A percentile compares a stretch with the other conserved stretches of the same genome.
Conservation (phyloP, 306 rosid species). For the Casuarina cunninghamiana region DNA sequence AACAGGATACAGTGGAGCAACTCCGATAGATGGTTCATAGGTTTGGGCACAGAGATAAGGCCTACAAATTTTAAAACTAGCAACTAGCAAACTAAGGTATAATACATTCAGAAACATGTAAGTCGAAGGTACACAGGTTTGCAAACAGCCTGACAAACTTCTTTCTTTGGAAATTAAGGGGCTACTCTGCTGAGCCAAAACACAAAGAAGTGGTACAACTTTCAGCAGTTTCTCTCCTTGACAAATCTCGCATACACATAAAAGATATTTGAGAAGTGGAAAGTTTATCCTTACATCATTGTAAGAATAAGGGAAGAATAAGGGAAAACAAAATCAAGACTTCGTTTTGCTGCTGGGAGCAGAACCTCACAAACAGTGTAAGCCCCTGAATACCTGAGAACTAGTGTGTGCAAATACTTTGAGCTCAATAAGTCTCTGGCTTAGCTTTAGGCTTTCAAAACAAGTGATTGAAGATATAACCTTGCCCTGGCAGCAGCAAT, state of each 20-base stretch:
- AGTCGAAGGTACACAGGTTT: too few species aligned
- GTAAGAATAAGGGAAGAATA: background rate
- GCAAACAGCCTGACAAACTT: too few species aligned
- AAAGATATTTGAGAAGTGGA: too few species aligned
- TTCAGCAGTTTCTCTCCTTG: background rate
- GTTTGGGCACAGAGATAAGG: too few species aligned
- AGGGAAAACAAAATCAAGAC: background rate
- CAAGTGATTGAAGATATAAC: constrained; percentile 59
- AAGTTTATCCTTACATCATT: background rate
- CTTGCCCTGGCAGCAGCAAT: constrained; percentile 75
- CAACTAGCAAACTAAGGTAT: too few species aligned
- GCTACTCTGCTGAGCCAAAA: background rate
- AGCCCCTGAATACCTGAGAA: constrained; percentile 8
- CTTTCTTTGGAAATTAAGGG: too few species aligned
- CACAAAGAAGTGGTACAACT: background rate
- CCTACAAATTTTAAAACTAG: too few species aligned
- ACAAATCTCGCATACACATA: background rate
- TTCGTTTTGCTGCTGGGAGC: background rate
- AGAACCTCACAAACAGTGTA: background rate
- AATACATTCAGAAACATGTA: too few species aligned
- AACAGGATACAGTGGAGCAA: too few species aligned
- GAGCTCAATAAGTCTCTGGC: constrained; percentile 23
- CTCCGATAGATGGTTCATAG: too few species aligned
- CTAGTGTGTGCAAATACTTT: constrained; percentile 9
- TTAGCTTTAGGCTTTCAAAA: constrained; percentile 44